phyloP scores from a whole-genome alignment of 306 rosid genomes.

The Fragaria ananassa region DNA sequence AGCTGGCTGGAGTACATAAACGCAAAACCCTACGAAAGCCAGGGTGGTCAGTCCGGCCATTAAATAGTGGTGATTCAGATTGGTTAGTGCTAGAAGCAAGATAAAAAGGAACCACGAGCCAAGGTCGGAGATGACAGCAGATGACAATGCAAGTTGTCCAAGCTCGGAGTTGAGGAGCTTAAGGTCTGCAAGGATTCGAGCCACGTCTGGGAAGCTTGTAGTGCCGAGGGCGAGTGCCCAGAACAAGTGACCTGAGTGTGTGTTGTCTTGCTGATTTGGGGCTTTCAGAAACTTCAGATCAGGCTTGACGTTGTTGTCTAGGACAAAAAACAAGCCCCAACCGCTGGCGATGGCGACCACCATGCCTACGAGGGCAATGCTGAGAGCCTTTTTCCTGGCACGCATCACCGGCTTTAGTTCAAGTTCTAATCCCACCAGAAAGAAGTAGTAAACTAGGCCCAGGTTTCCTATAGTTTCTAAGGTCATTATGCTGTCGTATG shows the following conservation, averaged over 20 bases:
- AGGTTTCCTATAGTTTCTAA: conserved; percentile 31
- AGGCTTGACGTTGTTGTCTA: neutral
- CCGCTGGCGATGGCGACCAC: conserved; percentile 26
- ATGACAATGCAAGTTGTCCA: conserved; percentile 37
- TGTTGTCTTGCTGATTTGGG: neutral
- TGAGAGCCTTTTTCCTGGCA: conserved; percentile 28
- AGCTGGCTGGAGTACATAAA: conserved; percentile 30
- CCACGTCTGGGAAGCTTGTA: conserved; percentile 43
- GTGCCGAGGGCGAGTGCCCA: conserved; percentile 37
- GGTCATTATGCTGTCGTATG: conserved; percentile 11
- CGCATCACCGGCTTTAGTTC: conserved; percentile 30
- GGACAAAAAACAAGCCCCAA: conserved; percentile 11
- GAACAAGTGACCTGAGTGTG: conserved; percentile 22
- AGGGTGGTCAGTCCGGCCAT: conserved; percentile 4
- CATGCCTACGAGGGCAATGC: conserved; percentile 35
- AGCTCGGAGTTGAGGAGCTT: conserved; percentile 44
- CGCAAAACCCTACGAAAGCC: neutral
- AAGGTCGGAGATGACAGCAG: conserved; percentile 39
- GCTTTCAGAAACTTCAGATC: neutral
- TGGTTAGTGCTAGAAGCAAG: neutral
- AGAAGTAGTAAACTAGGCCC: conserved; percentile 38
- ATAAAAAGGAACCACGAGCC: conserved; percentile 39
- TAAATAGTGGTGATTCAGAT: conserved; percentile 2
- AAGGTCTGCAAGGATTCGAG: conserved; percentile 35
- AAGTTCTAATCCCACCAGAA: conserved; percentile 43